These are phyloP conservation scores for Thamnidium elegans DNA, from an alignment of 192 early-diverging fungal species.

Conservation along the genomic window DNA sequence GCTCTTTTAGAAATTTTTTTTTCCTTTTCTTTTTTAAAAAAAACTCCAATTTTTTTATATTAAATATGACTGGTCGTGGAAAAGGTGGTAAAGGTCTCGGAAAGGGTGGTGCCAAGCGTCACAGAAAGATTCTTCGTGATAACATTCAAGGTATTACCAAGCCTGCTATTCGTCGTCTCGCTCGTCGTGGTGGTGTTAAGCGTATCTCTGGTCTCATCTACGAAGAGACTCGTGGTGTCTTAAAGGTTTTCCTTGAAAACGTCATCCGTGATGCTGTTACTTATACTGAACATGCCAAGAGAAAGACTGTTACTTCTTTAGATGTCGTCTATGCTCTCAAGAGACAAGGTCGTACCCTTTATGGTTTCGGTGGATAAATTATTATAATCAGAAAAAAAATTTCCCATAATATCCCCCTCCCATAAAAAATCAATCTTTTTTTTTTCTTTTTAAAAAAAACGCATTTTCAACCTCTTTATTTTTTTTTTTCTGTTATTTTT, in stretches of 20 bases:
- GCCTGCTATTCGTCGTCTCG: constrained; percentile 89
- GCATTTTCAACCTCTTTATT: background rate
- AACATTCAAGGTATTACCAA: constrained; percentile 72
- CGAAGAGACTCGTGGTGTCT: constrained; percentile 96
- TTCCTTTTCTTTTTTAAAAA: background rate
- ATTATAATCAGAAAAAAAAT: too few species aligned
- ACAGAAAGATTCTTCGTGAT: constrained; percentile 99
- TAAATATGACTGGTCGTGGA: constrained; percentile 89
- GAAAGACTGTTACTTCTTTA: constrained; percentile 99
- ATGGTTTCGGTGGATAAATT: constrained; percentile 60
- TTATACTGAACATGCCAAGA: constrained; percentile 98
- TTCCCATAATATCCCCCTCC: too few species aligned
- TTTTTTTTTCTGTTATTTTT: too few species aligned
- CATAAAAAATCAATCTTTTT: constrained; percentile 3
- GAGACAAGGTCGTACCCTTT: constrained; percentile 96
- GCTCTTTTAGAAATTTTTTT: background rate
- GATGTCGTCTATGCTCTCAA: constrained; percentile 99
- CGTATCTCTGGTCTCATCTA: constrained; percentile 98
- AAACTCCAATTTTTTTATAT: background rate
- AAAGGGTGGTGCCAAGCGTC: constrained; percentile 99
- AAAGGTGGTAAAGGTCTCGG: constrained; percentile 99
- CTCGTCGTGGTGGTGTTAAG: constrained; percentile 99
- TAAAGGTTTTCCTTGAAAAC: constrained; percentile 98
- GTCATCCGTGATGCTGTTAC: constrained; percentile 98
- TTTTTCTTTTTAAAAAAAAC: constrained; percentile 11